A percentile compares a stretch with the other conserved stretches of the same genome.
Conservation (phyloP, 192 early-diverging fungal genomes). For the Coemansia sp. region DNA sequence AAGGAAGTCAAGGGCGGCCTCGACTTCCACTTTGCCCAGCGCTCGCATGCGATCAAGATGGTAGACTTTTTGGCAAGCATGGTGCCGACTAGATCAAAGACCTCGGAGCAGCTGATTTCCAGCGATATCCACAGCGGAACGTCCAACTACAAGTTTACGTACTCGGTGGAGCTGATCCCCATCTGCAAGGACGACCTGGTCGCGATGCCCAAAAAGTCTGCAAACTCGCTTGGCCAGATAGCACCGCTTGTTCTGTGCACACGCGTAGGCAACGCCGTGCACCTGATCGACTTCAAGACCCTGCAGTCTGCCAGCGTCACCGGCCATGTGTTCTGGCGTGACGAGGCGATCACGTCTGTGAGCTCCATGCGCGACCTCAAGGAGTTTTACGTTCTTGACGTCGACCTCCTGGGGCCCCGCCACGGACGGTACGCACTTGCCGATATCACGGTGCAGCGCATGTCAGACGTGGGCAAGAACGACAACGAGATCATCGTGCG, state of each 20-base stretch:
- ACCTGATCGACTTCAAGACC: constrained; percentile 86
- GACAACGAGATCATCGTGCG: constrained; percentile 85
- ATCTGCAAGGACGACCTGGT: constrained; percentile 97
- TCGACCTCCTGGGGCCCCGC: constrained; percentile 76
- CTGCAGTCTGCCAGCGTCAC: constrained; percentile 74
- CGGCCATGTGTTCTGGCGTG: constrained; percentile 78
- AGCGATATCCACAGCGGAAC: constrained; percentile 90
- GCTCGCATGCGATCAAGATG: constrained; percentile 93
- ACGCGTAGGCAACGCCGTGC: constrained; percentile 84
- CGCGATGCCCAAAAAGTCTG: constrained; percentile 80
- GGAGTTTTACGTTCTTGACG: constrained; percentile 96
- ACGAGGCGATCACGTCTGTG: constrained; percentile 69
- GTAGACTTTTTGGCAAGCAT: constrained; percentile 87
- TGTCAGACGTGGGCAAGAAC: constrained; percentile 77
- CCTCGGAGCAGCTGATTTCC: constrained; percentile 94
- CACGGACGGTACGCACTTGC: constrained; percentile 79
- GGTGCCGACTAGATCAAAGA: constrained; percentile 84
- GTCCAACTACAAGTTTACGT: constrained; percentile 95
- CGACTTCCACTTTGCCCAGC: constrained; percentile 92
- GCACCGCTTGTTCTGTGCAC: constrained; percentile 79
- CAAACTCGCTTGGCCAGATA: constrained; percentile 82
- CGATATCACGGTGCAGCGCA: constrained; percentile 81
- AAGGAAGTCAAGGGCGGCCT: constrained; percentile 94
- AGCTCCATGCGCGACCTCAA: constrained; percentile 76
- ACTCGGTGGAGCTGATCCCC: constrained; percentile 93